phyloP scores from a whole-genome alignment of 176 grass and related monocot species.

The Oryza longistaminata region DNA sequence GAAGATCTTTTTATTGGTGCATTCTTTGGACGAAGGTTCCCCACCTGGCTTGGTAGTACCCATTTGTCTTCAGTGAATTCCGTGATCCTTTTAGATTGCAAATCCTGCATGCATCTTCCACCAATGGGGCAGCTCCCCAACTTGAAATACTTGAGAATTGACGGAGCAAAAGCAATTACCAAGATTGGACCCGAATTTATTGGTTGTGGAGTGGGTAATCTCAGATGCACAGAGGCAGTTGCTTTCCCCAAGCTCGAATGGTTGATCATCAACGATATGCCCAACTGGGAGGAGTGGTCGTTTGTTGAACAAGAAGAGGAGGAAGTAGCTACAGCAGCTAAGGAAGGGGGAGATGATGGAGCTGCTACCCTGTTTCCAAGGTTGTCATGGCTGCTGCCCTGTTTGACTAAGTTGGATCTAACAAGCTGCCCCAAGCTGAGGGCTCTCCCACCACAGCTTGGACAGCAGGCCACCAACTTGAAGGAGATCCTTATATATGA shows the following conservation, averaged over 20 bases:
- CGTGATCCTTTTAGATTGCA: neutral
- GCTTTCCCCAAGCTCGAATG: conserved; percentile 37
- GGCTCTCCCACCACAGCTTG: too few species aligned
- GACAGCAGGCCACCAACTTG: too few species aligned
- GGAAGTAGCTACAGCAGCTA: too few species aligned
- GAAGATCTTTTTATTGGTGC: neutral
- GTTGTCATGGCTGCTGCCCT: too few species aligned
- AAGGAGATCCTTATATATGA: too few species aligned
- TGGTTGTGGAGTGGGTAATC: neutral
- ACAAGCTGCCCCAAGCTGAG: too few species aligned
- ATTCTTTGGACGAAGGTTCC: neutral
- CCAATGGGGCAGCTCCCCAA: conserved; percentile 27
- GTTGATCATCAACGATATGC: conserved; percentile 8
- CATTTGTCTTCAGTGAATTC: conserved; percentile 3
- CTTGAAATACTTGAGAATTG: conserved; percentile 30
- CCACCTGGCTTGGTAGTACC: neutral
- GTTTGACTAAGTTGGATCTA: too few species aligned
- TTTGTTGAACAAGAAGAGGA: neutral
- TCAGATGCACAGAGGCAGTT: neutral
- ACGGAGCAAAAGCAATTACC: neutral
- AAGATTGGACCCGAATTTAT: conserved; percentile 39
- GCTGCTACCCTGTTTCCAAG: too few species aligned
- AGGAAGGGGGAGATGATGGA: too few species aligned
- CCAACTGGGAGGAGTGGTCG: conserved; percentile 45
- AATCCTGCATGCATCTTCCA: conserved; percentile 12